Evolutionary conservation across 257 asterid genomes (phyloP).

Genomic region (Gynochthodes officinalis): DNA sequence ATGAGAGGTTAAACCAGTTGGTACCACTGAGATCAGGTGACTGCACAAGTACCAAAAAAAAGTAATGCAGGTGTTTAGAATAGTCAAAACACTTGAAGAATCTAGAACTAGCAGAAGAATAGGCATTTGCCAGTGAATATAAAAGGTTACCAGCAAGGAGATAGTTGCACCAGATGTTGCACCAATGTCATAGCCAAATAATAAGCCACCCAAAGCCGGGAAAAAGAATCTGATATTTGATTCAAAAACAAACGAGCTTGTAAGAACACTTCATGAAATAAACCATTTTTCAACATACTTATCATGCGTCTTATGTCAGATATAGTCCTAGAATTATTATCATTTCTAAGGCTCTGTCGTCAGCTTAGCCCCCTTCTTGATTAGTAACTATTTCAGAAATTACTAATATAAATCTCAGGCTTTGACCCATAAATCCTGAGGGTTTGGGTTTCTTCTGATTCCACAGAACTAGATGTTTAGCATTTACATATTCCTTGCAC

Average conservation of each 20-base stretch:
- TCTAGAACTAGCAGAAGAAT: conserved; percentile 12
- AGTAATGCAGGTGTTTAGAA: not conserved
- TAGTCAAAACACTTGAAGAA: not conserved
- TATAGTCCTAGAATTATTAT: not conserved
- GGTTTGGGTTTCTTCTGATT: not conserved
- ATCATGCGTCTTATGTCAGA: too few species aligned
- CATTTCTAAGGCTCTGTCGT: not conserved
- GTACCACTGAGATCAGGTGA: conserved; percentile 93
- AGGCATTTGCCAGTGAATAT: conserved; percentile 1
- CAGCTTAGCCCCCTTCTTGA: not conserved
- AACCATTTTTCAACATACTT: not conserved
- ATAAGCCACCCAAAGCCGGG: conserved; percentile 91
- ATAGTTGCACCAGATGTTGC: conserved; percentile 97
- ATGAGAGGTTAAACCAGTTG: conserved; percentile 79
- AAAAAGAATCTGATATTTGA: conserved; percentile 64
- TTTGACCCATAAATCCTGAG: not conserved
- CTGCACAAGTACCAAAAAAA: conserved; percentile 37
- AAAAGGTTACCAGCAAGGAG: conserved; percentile 70
- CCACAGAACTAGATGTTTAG: not conserved
- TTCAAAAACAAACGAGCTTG: conserved; percentile 8
- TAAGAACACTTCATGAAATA: not conserved
- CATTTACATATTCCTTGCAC: not conserved
- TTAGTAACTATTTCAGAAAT: not conserved
- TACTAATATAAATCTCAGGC: not conserved
- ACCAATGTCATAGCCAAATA: conserved; percentile 96